A percentile compares a stretch with the other conserved stretches of the same genome.
Conservation (phyloP, 129 eudicot genomes). For the Arctium lappa region DNA sequence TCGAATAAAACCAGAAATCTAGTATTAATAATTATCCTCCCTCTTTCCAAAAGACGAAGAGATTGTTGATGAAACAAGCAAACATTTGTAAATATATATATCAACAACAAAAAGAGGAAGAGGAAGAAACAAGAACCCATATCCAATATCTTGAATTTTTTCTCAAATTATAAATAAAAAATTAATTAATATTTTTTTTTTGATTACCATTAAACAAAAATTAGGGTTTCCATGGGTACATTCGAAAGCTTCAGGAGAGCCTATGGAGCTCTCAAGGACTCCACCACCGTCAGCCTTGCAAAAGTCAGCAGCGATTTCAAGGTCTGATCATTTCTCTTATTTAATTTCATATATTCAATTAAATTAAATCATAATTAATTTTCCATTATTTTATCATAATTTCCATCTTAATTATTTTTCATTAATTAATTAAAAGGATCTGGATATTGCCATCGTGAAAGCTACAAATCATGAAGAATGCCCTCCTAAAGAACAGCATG, state of each 20-base stretch:
- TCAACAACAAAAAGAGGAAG: constrained; percentile 7
- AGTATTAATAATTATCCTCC: background rate
- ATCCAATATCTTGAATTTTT: background rate
- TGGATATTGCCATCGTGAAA: constrained; percentile 87
- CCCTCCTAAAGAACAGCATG: constrained; percentile 87
- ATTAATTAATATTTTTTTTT: background rate
- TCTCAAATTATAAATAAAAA: background rate
- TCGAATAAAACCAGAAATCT: background rate
- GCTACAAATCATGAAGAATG: constrained; percentile 88
- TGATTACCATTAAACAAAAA: constrained; percentile 12
- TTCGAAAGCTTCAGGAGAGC: constrained; percentile 82
- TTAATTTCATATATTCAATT: background rate
- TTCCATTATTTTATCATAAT: background rate
- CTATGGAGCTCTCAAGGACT: constrained; percentile 85
- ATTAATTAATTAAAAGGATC: constrained; percentile 38
- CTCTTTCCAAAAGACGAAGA: background rate
- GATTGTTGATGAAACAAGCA: background rate
- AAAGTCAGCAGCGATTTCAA: constrained; percentile 89
- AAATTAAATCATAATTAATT: background rate
- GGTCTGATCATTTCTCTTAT: constrained; percentile 33
- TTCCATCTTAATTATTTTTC: background rate
- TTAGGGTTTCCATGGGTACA: constrained; percentile 43
- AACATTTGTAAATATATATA: background rate
- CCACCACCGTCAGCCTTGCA: constrained; percentile 86
- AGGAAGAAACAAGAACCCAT: constrained; percentile 14